Evolutionary conservation across 225 moss, liverwort and hornwort species (phyloP).

Genomic region (Polytrichum formosum): DNA sequence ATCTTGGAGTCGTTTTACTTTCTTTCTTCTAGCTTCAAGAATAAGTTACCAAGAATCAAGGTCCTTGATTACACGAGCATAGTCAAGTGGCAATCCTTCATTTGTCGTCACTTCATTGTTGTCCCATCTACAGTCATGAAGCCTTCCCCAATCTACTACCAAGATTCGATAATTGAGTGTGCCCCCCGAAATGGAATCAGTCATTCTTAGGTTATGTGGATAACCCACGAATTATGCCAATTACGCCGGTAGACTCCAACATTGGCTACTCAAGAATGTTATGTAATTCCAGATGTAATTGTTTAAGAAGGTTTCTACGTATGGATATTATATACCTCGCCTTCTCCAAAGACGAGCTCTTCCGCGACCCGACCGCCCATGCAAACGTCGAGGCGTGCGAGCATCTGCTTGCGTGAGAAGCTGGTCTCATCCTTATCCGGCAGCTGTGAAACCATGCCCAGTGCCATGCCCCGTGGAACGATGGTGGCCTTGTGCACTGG

Average conservation of each 20-base stretch:
- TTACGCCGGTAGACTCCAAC: not conserved
- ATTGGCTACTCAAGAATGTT: not conserved
- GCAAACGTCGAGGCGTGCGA: slow-evolving; percentile 28
- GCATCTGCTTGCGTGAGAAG: slow-evolving; percentile 35
- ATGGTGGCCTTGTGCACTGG: slow-evolving; percentile 30
- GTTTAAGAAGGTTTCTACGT: not conserved
- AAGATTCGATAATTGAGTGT: too few relatives aligned
- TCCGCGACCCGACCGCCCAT: slow-evolving; percentile 30
- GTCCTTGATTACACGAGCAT: too few relatives aligned
- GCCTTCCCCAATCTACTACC: too few relatives aligned
- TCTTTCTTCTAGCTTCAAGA: too few relatives aligned
- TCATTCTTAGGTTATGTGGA: too few relatives aligned
- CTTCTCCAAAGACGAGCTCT: slow-evolving; percentile 39
- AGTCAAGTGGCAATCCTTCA: too few relatives aligned
- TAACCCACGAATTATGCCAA: too few relatives aligned
- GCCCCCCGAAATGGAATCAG: too few relatives aligned
- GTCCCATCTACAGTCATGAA: too few relatives aligned
- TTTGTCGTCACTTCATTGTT: too few relatives aligned
- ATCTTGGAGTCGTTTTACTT: too few relatives aligned
- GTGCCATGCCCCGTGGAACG: slow-evolving; percentile 29
- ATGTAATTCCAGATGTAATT: not conserved
- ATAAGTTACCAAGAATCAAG: too few relatives aligned
- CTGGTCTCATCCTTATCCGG: slow-evolving; percentile 37
- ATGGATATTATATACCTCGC: slow-evolving; percentile 15
- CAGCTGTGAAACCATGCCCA: slow-evolving; percentile 41